phyloP scores from a whole-genome alignment of 495 filamentous ascomycete species.

The Neurospora intermedia region DNA sequence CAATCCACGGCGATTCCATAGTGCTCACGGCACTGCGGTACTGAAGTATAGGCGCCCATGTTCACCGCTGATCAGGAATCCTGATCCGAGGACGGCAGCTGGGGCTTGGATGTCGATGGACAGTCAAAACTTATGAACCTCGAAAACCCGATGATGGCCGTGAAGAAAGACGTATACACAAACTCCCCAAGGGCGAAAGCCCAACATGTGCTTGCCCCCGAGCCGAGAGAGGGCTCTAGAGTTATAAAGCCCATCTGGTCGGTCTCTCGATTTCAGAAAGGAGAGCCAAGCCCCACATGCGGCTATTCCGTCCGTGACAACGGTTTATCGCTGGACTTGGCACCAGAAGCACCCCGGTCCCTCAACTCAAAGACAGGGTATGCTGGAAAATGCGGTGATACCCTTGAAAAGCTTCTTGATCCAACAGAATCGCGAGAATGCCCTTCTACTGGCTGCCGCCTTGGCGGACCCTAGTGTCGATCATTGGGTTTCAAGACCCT shows the following conservation, averaged over 20 bases:
- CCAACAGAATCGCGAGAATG: not conserved
- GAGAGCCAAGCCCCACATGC: not conserved
- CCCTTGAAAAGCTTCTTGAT: not conserved
- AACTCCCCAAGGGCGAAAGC: not conserved
- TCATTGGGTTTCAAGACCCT: not conserved
- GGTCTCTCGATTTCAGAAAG: not conserved
- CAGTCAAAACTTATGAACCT: not conserved
- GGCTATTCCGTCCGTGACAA: not conserved
- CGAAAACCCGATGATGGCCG: not conserved
- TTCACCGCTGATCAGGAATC: not conserved
- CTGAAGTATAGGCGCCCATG: conserved; percentile 23
- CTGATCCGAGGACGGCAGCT: not conserved
- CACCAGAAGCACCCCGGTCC: not conserved
- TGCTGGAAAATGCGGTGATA: not conserved
- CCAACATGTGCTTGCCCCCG: not conserved
- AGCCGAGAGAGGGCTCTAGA: not conserved
- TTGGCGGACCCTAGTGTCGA: not conserved
- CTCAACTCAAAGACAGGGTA: not conserved
- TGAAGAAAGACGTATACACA: not conserved
- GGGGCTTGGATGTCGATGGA: not conserved
- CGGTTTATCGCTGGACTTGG: not conserved
- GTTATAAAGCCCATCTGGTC: not conserved
- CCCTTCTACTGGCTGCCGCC: not conserved
- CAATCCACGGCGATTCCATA: conserved; percentile 17
- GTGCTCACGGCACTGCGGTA: conserved; percentile 9